These are phyloP conservation scores for Prunus fruticosa DNA, from an alignment of 306 rosid species.

Conservation along the genomic window DNA sequence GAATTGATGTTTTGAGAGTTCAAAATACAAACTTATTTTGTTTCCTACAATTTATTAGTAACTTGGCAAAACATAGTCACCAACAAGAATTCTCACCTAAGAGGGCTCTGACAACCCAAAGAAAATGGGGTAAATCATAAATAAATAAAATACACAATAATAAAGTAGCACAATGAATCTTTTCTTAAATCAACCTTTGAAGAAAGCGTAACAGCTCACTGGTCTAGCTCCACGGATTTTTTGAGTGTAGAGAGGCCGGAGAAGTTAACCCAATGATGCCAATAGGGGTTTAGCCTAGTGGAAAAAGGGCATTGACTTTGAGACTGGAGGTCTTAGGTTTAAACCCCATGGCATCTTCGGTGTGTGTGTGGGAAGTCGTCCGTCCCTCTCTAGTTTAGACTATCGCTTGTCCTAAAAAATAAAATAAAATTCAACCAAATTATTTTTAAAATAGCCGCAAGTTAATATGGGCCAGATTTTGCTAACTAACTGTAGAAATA, in stretches of 20 bases:
- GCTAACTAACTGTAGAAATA: background rate
- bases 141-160: background rate
- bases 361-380: no score
- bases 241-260: no score
- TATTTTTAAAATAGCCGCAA: background rate
- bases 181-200: background rate
- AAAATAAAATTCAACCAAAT: background rate
- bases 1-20: background rate
- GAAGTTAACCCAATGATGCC: no score
- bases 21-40: background rate
- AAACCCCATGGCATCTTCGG: no score
- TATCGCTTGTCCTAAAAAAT: no score
- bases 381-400: no score
- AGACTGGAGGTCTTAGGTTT: no score
- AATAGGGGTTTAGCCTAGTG: no score
- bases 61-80: background rate
- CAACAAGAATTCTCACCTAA: background rate
- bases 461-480: no score
- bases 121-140: background rate
- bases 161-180: background rate
- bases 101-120: background rate
- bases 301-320: no score
- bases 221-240: no score
- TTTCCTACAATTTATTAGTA: background rate
- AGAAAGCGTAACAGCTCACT: no score